These are phyloP conservation scores for Clonostachys rosea DNA, from an alignment of 2,329 filamentous ascomycete species.

Conservation along the genomic window DNA sequence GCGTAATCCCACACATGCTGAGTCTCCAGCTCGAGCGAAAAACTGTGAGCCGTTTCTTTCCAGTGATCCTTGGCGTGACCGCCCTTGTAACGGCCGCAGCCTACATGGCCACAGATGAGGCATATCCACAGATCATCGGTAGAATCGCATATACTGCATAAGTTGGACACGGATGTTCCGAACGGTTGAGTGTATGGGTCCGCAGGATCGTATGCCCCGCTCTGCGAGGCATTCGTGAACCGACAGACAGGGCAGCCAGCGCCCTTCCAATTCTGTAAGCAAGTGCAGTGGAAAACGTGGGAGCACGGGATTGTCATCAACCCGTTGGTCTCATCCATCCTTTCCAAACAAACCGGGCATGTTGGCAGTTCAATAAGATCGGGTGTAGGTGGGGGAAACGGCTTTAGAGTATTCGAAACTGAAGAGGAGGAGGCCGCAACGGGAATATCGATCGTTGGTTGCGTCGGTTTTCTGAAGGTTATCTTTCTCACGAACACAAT, in stretches of 20 bases:
- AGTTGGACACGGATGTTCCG: constrained; percentile 55
- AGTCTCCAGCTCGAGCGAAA: constrained; percentile 86
- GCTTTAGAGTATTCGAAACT: constrained; percentile 44
- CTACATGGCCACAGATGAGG: constrained; percentile 86
- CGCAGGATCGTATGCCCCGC: constrained; percentile 31
- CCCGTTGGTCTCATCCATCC: constrained; percentile 97
- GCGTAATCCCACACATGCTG: constrained; percentile 99
- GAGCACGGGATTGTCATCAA: constrained; percentile 95
- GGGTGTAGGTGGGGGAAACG: constrained; percentile 66
- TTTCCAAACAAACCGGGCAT: constrained; percentile 91
- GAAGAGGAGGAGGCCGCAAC: constrained; percentile 41
- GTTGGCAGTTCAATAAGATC: constrained; percentile 88
- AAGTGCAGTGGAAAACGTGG: constrained; percentile 96
- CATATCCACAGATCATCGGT: constrained; percentile 90
- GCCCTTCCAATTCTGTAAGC: constrained; percentile 93
- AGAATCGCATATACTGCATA: constrained; percentile 79
- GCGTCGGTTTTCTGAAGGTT: constrained; percentile 66
- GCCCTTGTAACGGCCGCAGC: constrained; percentile 90
- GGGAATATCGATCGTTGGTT: constrained; percentile 36
- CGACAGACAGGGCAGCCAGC: constrained; percentile 92
- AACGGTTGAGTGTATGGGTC: constrained; percentile 52
- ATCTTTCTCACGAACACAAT: constrained; percentile 93
- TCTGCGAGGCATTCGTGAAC: constrained; percentile 59
- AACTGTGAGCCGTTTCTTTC: constrained; percentile 84
- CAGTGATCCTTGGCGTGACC: constrained; percentile 93